These are phyloP conservation scores for Cyberlindnera samutprakarnensis DNA, from an alignment of 805 yeast genomes.

Conservation along the genomic window DNA sequence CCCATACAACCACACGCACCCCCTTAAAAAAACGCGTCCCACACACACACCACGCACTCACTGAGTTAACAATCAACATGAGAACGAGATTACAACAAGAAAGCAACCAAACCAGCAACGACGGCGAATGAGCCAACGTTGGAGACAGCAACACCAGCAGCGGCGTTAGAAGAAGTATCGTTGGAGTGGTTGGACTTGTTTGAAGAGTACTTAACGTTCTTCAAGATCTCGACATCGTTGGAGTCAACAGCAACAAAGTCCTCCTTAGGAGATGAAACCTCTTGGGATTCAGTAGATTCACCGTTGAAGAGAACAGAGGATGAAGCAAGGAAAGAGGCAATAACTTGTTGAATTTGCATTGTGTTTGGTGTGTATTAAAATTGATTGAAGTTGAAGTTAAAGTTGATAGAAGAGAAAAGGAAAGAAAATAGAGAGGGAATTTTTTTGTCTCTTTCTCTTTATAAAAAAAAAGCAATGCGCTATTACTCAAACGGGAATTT, in stretches of 20 bases:
- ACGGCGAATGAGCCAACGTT: conserved; percentile 19
- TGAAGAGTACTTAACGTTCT: too few species aligned
- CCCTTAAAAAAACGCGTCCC: too few species aligned
- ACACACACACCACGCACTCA: too few species aligned
- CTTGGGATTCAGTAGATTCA: conserved; percentile 4
- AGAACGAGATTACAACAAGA: conserved; percentile 15
- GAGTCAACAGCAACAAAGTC: conserved; percentile 14
- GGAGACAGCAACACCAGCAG: conserved; percentile 13
- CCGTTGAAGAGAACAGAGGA: conserved; percentile 13
- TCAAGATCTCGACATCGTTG: conserved; percentile 7
- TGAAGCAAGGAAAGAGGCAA: conserved; percentile 22
- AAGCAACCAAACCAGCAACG: conserved; percentile 20
- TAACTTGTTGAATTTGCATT: conserved; percentile 26
- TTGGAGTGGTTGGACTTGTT: conserved; percentile 17
- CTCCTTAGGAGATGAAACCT: conserved; percentile 6
- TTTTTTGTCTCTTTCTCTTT: too few species aligned
- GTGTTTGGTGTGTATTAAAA: conserved; percentile 1
- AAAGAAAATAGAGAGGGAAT: not conserved
- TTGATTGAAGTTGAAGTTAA: not conserved
- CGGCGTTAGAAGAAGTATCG: conserved; percentile 22
- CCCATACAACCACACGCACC: too few species aligned
- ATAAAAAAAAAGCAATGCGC: not conserved
- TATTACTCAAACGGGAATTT: not conserved
- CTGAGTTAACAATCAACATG: not conserved
- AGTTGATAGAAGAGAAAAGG: not conserved